Base-by-base conservation (phyloP, 2,329 filamentous ascomycete genomes). In the Penicillium digitatum region DNA sequence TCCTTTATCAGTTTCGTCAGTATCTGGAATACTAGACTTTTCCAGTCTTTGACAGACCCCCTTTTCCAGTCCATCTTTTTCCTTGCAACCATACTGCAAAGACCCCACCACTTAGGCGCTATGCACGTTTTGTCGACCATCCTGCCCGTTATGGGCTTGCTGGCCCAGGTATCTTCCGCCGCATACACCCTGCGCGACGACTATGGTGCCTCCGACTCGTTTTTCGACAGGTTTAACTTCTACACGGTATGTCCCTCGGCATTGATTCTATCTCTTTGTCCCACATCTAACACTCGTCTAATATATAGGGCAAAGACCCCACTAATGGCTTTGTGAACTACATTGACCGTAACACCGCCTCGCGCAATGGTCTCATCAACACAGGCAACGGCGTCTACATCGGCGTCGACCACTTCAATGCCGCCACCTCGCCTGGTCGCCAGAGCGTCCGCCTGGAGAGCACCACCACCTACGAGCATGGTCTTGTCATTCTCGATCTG, bases 291-390 rank as follows among this genome's bases (percentile, higher is more conserved):
- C 48, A 43, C 51, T 55, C 43, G 60, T 29, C 8, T 5, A 8
- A 31, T 10, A n/a, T 22, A 37, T 43, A 78, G 75, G 71, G 56
- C 16, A 20, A 63, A 3, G 90, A 94, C 66, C 89, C 89, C 0
- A 94, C 89, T 2, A 65, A 85, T 59, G 90, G 89, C 31, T 90
- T 85, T 64, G 89, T 94, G 63, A 74, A 82, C 57, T 94, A 91
- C 65, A 80, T 85, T 51, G 76, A 82, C 61, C 77, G 80, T 48
- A 55, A 69, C n/a, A 81, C 79, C 1, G 88, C 89, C 52, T 80
- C 81, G 56, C 66, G 69, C n/a, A 69, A 74, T 35, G 79, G 80
- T 16, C 78, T 91, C 9, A 84, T 86, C 58, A 81, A 81, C 58
- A 82, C 79, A 52, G 75, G 77, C 52, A 78, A 77, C 10, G 52